Percentiles rank a stretch among this genome's conserved stretches.
These are phyloP conservation scores for Oryza australiensis DNA, from an alignment of 176 grass and related monocot species.

Conservation along the genomic window DNA sequence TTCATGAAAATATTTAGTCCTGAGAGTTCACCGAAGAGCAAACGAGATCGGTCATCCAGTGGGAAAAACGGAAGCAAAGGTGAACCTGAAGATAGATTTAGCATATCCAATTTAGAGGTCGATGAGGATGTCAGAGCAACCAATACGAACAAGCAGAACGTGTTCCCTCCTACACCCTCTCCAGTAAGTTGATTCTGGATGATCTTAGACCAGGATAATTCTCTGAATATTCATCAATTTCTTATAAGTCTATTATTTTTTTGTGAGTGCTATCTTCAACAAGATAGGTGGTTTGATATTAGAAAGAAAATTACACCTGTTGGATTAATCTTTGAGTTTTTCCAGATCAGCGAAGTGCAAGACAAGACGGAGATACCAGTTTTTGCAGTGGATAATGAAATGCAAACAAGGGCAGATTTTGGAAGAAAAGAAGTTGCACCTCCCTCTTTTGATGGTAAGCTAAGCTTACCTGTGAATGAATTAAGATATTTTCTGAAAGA, in stretches of 20 bases:
- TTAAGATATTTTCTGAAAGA: neutral
- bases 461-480: slow-evolving; percentile 27
- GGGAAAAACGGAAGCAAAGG: slow-evolving; percentile 57
- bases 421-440: slow-evolving; percentile 47
- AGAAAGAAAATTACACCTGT: neutral
- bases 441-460: slow-evolving; percentile 43
- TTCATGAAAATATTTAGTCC: slow-evolving; percentile 88
- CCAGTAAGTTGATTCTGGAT: slow-evolving; percentile 42
- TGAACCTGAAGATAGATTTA: slow-evolving; percentile 49
- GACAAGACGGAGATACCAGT: slow-evolving; percentile 34
- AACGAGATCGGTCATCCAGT: slow-evolving; percentile 41
- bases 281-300: slow-evolving; percentile 5
- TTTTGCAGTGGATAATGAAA: slow-evolving; percentile 33
- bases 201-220: slow-evolving; percentile 25
- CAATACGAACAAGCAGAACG: slow-evolving; percentile 38
- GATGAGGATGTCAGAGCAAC: slow-evolving; percentile 41
- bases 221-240: neutral
- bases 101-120: slow-evolving; percentile 33
- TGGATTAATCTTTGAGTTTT: slow-evolving; percentile 26
- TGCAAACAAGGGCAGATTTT: slow-evolving; percentile 29
- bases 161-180: slow-evolving; percentile 31
- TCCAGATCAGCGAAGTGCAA: slow-evolving; percentile 58
- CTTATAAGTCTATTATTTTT: neutral
- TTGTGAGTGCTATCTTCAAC: neutral
- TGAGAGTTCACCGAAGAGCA: slow-evolving; percentile 70